Evolutionary conservation across 371 early-diverging fungal species (phyloP).

Genomic region (Rhizopus delemar): DNA sequence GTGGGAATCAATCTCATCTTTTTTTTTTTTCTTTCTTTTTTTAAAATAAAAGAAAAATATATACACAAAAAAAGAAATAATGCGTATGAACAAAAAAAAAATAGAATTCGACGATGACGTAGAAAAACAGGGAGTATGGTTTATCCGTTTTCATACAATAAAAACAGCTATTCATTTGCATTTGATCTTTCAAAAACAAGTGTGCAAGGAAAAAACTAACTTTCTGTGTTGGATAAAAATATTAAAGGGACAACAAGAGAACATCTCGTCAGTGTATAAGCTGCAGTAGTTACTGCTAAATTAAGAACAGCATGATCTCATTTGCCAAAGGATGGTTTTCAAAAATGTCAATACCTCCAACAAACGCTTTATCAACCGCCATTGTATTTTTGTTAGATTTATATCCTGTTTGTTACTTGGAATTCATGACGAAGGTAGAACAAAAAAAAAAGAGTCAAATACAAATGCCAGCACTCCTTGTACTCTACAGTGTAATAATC

Average conservation of each 20-base stretch:
- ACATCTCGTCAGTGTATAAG: slow-evolving; percentile 6
- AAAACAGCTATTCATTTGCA: too few species aligned
- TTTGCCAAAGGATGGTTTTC: slow-evolving; percentile 43
- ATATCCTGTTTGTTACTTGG: slow-evolving; percentile 46
- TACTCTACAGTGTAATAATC: slow-evolving; percentile 28
- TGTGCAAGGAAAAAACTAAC: not conserved
- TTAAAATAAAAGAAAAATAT: not conserved
- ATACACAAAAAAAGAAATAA: too few species aligned
- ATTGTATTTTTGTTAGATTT: slow-evolving; percentile 48
- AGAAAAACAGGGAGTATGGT: too few species aligned
- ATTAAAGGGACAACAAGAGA: not conserved
- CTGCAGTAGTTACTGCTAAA: slow-evolving; percentile 30
- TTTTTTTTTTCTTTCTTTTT: too few species aligned
- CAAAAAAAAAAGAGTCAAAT: slow-evolving; percentile 8
- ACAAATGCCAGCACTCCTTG: slow-evolving; percentile 35
- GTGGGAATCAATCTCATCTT: slow-evolving; percentile 26
- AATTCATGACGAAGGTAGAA: slow-evolving; percentile 48
- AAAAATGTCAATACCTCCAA: slow-evolving; percentile 31
- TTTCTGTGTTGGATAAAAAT: not conserved
- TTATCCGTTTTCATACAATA: too few species aligned
- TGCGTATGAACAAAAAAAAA: too few species aligned
- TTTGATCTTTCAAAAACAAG: not conserved
- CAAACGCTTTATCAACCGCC: slow-evolving; percentile 47
- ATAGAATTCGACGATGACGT: too few species aligned
- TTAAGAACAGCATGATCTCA: slow-evolving; percentile 33